Conservation (phyloP, 2,329 filamentous ascomycete species). For the Ampelomyces quisqualis region DNA sequence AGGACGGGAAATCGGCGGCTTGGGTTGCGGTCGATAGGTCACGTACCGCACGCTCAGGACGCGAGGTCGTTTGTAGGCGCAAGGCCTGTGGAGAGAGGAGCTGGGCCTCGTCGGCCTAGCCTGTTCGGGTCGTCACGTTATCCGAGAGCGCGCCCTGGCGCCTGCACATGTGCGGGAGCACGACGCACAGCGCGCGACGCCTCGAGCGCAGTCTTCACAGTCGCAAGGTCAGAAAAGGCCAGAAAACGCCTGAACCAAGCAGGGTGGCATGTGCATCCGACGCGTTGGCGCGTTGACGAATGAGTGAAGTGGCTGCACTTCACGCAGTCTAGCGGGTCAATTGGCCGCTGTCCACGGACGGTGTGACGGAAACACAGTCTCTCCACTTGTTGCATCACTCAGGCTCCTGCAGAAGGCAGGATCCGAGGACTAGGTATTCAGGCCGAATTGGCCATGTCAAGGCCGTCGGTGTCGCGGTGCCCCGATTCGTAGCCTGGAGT, state of each 20-base stretch:
- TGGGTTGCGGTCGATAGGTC: slow-evolving; percentile 34
- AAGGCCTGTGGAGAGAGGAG: slow-evolving; percentile 1
- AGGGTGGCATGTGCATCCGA: slow-evolving; percentile 6
- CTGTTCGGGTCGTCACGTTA: slow-evolving; percentile 19
- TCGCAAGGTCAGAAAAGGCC: slow-evolving; percentile 2
- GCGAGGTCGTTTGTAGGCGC: slow-evolving; percentile 30
- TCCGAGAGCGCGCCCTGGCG: slow-evolving; percentile 11
- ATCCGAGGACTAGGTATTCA: too few species aligned
- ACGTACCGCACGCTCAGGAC: slow-evolving; percentile 39
- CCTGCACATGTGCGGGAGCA: slow-evolving; percentile 17
- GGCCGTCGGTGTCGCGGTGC: too few species aligned
- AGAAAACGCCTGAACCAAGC: too few species aligned
- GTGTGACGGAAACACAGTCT: slow-evolving; percentile 40
- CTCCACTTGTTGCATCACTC: slow-evolving; percentile 44
- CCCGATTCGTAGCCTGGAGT: too few species aligned
- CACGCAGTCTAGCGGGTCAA: slow-evolving; percentile 37
- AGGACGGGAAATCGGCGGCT: slow-evolving; percentile 25
- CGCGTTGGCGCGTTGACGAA: slow-evolving; percentile 33
- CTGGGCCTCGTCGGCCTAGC: too few species aligned
- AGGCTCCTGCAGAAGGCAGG: slow-evolving; percentile 25
- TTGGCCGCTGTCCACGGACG: slow-evolving; percentile 37
- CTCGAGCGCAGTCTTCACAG: slow-evolving; percentile 1
- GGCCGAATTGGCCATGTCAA: too few species aligned
- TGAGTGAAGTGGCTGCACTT: slow-evolving; percentile 42
- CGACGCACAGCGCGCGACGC: too few species aligned